Base-by-base conservation (phyloP, 2,329 filamentous ascomycete genomes). In the Fusarium sp. region DNA sequence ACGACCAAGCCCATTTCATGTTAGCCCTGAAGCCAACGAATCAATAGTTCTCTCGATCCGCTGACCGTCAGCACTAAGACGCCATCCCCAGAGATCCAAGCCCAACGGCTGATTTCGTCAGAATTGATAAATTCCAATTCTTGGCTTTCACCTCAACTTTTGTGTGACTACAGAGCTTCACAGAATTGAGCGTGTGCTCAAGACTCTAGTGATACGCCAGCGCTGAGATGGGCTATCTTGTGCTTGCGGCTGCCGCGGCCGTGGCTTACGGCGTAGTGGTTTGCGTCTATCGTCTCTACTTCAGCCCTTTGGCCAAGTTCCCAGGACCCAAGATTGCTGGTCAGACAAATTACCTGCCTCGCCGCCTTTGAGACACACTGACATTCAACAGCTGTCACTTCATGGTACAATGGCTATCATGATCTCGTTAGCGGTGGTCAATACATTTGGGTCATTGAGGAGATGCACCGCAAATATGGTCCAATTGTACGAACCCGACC, bases 391-490 rank as follows among this genome's bases (percentile, higher is more conserved):
- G 70, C 68, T 30, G 45, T 68, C 9, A 75, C 73, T 3, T 43
- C 68, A 10, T 70, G 66, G 64, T 75, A 75, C 39, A 60, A 62
- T 7, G 66, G 41, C 10, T 75, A 75, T 14, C 52, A 74, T 54
- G 71, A 74, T 30, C 45, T 75, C 6, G 27, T 73, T 5, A 54
- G 56, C 8, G 71, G 71, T n/a, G 73, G 73, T 1, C 73, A 75
- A 30, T 75, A 72, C 18, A 62, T 74, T 5, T 75, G 66, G 66
- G 68, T 52, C 1, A 59, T 76, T 1, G 58, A 71, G 3, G 74
- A 75, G 5, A 80, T 86, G 59, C 85, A 86, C 68, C 74, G 78
- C 18, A 76, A 80, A 34, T 86, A 86, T 72, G 80, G 80, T 2
- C 79, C 80, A 2, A 79, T 82, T 23, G 73, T 82, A 3, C 78